Evolutionary conservation across 257 asterid genomes (phyloP), one percentile per base, ranked within the genome.

Genomic region (Euphrasia confusa): DNA sequence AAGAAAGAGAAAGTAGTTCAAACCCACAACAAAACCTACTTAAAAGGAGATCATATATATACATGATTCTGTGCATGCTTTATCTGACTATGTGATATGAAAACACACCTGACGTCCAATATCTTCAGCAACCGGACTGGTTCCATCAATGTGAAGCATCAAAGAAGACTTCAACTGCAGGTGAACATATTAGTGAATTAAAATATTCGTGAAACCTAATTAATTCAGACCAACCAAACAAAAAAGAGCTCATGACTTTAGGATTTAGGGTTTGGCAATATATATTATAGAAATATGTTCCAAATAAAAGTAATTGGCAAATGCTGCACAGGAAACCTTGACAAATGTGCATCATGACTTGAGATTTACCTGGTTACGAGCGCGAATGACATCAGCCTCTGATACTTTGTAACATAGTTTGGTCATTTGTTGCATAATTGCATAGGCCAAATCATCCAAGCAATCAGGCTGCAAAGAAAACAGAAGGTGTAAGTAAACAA

Each of bases 31-130:
- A 35, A 35, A 35, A 2, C 40, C 8, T 35, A 6, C 10, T 35
- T 45, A 12, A 45, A 45, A 45, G 6, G 4, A n/a, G 5, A 10
- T 10, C 52, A 45, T 45, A 45, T 35, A 35, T 35, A 35, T 32
- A 4, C 6, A 7, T 35, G 52, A 6, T 10, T 45, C 5, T 12
- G 9, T 7, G 40, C 40, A 35, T 35, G 40, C 9, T 7, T 35
- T 35, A 35, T 35, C 40, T 35, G 10, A 35, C 10, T 5, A 35
- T 35, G 40, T 35, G 14, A 12, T 42, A 42, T 4, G n/a, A 42
- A 42, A 70, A 11, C 66, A 47, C 73, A 93, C 99, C 99, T 93
- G 97, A 12, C 99, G 95, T n/a, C 99, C 99, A 63, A 93, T 89
- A 75, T 93, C 99, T 78, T 93, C 99, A 37, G 95, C 94, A 63